These are phyloP conservation scores for Knufia fluminis DNA, from an alignment of 2,329 filamentous ascomycete species.

Conservation along the genomic window DNA sequence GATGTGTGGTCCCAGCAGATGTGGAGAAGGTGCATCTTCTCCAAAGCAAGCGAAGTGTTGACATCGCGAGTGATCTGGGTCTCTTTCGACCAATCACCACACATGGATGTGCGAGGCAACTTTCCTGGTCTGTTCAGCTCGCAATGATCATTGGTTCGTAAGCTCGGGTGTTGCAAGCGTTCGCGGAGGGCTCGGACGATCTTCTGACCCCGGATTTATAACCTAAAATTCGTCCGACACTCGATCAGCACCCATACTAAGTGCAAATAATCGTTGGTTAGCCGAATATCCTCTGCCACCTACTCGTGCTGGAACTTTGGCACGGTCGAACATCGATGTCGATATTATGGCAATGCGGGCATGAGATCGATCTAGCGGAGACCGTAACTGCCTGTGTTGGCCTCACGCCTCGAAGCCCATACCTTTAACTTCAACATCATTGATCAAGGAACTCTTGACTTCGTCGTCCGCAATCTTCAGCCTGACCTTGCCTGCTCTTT, in stretches of 20 bases:
- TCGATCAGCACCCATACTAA: too few relatives aligned
- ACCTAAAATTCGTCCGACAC: neutral
- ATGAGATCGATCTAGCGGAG: neutral
- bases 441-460: slow-evolving; percentile 74
- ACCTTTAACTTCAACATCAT: slow-evolving; percentile 77
- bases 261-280: too few relatives aligned
- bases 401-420: slow-evolving; percentile 49
- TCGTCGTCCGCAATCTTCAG: slow-evolving; percentile 85
- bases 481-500: slow-evolving; percentile 78
- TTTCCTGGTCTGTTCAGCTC: too few relatives aligned
- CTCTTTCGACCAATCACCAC: too few relatives aligned
- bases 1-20: neutral
- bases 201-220: neutral
- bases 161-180: too few relatives aligned
- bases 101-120: too few relatives aligned
- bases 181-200: neutral
- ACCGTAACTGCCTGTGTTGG: too few relatives aligned
- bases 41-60: neutral
- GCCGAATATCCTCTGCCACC: neutral
- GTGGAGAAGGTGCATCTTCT: neutral
- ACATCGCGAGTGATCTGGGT: too few relatives aligned
- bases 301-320: too few relatives aligned
- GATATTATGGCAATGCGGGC: neutral
- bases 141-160: too few relatives aligned
- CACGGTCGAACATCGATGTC: too few relatives aligned